Evolutionary conservation across 768 basidiomycete species (phyloP).

Genomic region (Tubosaeta sp.): DNA sequence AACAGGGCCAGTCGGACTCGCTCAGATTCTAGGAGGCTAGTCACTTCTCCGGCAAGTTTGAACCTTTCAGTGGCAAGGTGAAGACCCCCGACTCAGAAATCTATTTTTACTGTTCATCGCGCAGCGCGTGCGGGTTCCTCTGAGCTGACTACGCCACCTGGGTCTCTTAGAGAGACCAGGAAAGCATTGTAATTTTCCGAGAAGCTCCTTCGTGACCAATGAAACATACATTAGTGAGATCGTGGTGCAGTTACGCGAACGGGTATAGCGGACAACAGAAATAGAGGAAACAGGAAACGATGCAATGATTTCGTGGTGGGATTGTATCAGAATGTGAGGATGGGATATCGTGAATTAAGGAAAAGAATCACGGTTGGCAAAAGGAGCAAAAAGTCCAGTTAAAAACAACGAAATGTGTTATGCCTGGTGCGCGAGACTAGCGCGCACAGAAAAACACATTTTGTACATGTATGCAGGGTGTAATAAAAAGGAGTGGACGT

Average conservation of each 20-base stretch:
- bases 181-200: conserved; percentile 9
- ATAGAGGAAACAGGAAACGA: conserved; percentile 2
- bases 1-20: no score
- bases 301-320: conserved; percentile 12
- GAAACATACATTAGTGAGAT: conserved; percentile 32
- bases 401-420: conserved; percentile 5
- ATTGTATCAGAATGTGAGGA: conserved; percentile 17
- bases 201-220: conserved; percentile 7
- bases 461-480: conserved; percentile 15
- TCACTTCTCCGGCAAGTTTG: no score
- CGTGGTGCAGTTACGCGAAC: conserved; percentile 25
- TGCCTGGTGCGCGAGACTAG: conserved; percentile 13
- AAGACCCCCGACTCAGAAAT: no score
- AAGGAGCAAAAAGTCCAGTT: conserved; percentile 11
- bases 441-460: conserved; percentile 12
- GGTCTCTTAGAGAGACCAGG: not conserved
- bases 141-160: not conserved
- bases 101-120: no score
- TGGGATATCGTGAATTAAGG: conserved; percentile 12
- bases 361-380: conserved; percentile 2
- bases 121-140: no score
- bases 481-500: conserved; percentile 13
- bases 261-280: conserved; percentile 28
- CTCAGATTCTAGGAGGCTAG: no score
- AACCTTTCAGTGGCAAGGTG: no score